A percentile compares a stretch with the other conserved stretches of the same genome.
Evolutionary conservation across 2,329 filamentous ascomycete genomes (phyloP).

Genomic region (Fusarium succisae): DNA sequence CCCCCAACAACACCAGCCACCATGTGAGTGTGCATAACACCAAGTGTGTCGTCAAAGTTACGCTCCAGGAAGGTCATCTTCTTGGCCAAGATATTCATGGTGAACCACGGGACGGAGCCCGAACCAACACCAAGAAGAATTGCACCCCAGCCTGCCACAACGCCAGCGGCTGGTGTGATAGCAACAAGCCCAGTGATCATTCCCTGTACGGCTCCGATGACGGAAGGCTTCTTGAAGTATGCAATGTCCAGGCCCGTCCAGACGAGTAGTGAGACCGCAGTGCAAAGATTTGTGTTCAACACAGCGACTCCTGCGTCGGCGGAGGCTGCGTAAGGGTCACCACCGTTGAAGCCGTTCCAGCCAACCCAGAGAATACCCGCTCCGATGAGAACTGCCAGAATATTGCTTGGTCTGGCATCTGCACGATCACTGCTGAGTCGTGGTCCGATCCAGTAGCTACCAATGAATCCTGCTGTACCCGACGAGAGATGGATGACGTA

Average conservation of each 20-base stretch:
- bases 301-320: not conserved
- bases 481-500: conserved; percentile 1
- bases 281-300: not conserved
- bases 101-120: not conserved
- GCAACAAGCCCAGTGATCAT: not conserved
- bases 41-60: not conserved
- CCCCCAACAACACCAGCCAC: not conserved
- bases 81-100: not conserved
- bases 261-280: not conserved
- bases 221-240: not conserved
- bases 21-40: not conserved
- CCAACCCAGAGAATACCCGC: not conserved
- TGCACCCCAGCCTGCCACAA: not conserved
- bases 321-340: not conserved
- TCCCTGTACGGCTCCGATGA: not conserved
- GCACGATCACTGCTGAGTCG: not conserved
- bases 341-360: not conserved
- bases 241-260: not conserved
- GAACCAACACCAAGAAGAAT: not conserved
- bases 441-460: not conserved
- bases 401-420: not conserved
- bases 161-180: not conserved
- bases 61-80: not conserved
- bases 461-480: not conserved
- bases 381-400: not conserved